These are phyloP conservation scores for Cryphonectria japonica DNA, from an alignment of 2,329 filamentous ascomycete species.

Conservation along the genomic window DNA sequence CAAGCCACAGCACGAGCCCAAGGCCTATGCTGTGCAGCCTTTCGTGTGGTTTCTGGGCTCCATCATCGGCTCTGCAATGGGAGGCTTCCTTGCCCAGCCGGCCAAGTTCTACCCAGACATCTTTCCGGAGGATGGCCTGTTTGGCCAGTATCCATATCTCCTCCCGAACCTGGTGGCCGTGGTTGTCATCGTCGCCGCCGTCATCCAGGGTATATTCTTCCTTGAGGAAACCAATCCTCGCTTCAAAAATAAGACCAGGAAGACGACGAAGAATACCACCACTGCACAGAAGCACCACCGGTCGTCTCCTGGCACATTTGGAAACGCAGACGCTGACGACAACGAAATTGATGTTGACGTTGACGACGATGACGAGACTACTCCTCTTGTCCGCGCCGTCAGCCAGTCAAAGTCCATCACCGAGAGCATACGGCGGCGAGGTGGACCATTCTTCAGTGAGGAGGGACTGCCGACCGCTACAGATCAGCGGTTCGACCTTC, in stretches of 20 bases:
- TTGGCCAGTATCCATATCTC: slow-evolving; percentile 72
- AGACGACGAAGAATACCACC: neutral
- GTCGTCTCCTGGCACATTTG: slow-evolving; percentile 31
- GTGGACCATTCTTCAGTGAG: slow-evolving; percentile 39
- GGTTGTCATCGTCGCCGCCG: slow-evolving; percentile 64
- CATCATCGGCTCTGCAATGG: slow-evolving; percentile 29
- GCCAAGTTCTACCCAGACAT: slow-evolving; percentile 32
- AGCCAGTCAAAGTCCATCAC: slow-evolving; percentile 33
- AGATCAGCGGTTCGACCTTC: slow-evolving; percentile 42
- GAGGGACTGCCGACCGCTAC: slow-evolving; percentile 41
- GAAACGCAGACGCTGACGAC: neutral
- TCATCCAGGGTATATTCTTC: slow-evolving; percentile 66
- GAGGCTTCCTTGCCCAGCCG: slow-evolving; percentile 28
- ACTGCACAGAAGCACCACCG: slow-evolving; percentile 22
- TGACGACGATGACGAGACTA: slow-evolving; percentile 36
- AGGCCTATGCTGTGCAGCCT: slow-evolving; percentile 28
- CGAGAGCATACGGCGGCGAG: slow-evolving; percentile 31
- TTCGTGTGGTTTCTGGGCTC: slow-evolving; percentile 29
- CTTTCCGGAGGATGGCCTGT: slow-evolving; percentile 45
- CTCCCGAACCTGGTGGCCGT: slow-evolving; percentile 61
- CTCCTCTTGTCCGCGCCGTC: slow-evolving; percentile 37
- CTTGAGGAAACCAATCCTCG: slow-evolving; percentile 52
- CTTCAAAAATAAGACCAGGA: slow-evolving; percentile 17
- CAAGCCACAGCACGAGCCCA: slow-evolving; percentile 45
- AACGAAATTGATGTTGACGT: slow-evolving; percentile 10